phyloP scores from a whole-genome alignment of 2,329 filamentous ascomycete genomes.

The Herpomyces periplanetae region DNA sequence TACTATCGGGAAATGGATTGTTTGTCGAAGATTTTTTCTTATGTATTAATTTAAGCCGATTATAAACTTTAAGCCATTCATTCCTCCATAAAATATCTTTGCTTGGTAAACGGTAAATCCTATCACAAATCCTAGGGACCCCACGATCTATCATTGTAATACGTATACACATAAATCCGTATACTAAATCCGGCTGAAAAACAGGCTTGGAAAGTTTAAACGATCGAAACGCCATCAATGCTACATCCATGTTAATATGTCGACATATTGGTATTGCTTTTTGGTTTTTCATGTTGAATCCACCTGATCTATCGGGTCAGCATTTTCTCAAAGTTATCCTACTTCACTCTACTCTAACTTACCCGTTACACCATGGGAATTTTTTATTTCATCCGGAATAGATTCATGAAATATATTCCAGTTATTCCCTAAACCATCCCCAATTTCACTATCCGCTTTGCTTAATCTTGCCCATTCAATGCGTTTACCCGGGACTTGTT shows the following conservation, averaged over 20 bases:
- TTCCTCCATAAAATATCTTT: conserved; percentile 14
- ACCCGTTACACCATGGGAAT: background rate
- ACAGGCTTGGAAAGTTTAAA: conserved; percentile 4
- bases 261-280: conserved; percentile 6
- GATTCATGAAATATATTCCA: conserved; percentile 24
- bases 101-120: conserved; percentile 50
- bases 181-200: conserved; percentile 5
- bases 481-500: conserved; percentile 41
- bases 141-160: conserved; percentile 29
- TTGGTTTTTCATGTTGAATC: conserved; percentile 2
- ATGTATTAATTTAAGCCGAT: conserved; percentile 1
- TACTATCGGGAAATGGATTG: conserved; percentile 4
- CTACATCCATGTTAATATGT: conserved; percentile 8
- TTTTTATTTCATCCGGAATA: conserved; percentile 1
- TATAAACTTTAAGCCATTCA: conserved; percentile 24
- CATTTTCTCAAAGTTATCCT: conserved; percentile 1
- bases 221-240: conserved; percentile 6
- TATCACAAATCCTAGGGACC: conserved; percentile 24
- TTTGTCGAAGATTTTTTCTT: conserved; percentile 4
- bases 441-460: conserved; percentile 39
- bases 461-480: conserved; percentile 29
- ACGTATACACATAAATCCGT: conserved; percentile 17
- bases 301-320: background rate
- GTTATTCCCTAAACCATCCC: conserved; percentile 42
- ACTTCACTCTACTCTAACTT: background rate